phyloP scores from a whole-genome alignment of 306 rosid species.

The Crataegus laevigata region DNA sequence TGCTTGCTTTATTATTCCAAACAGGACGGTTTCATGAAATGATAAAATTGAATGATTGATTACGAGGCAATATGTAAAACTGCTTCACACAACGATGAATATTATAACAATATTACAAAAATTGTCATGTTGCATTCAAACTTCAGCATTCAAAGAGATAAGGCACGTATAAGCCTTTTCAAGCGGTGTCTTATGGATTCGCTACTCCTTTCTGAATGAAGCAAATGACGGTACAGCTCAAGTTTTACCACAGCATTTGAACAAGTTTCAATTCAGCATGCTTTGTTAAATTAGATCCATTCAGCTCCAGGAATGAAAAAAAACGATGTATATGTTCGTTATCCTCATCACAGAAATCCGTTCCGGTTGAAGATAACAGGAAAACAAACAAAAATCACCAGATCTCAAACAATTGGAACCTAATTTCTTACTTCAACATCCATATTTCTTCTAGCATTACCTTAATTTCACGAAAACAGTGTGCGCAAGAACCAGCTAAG shows the following conservation, averaged over 20 bases:
- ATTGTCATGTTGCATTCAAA: neutral
- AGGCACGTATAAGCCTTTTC: neutral
- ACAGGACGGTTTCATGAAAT: no score
- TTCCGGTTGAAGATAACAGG: neutral
- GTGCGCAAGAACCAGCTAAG: neutral
- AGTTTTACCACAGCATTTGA: neutral
- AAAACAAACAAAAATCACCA: neutral
- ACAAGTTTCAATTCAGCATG: neutral
- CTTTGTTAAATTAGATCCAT: neutral
- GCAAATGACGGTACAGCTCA: neutral
- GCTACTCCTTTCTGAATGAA: neutral
- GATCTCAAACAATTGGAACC: conserved; percentile 11
- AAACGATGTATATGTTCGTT: neutral
- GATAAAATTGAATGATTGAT: no score
- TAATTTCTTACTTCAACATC: neutral
- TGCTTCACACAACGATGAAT: no score
- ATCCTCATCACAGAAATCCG: neutral
- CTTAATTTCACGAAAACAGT: neutral
- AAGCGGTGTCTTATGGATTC: no score
- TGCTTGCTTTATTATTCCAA: neutral
- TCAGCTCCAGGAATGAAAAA: neutral
- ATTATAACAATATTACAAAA: neutral
- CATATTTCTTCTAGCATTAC: neutral
- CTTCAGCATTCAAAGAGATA: neutral
- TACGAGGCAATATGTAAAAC: no score